Evolutionary conservation across 2,329 filamentous ascomycete species (phyloP).

Genomic region (Alternaria angustiovoidea): DNA sequence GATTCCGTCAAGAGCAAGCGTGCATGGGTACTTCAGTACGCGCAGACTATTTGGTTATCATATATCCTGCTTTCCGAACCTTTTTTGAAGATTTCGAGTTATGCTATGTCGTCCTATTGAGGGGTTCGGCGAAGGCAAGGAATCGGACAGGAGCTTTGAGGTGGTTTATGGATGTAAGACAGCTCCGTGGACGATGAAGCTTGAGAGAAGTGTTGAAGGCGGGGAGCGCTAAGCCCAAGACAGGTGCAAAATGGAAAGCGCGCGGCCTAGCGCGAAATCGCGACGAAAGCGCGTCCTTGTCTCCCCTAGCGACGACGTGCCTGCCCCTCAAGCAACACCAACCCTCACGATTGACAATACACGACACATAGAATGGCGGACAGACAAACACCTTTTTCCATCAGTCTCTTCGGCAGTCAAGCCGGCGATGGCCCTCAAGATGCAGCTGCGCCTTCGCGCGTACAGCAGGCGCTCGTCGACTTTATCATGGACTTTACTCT

Average conservation of each 20-base stretch:
- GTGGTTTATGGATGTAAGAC: too few relatives aligned
- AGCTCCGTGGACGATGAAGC: background rate
- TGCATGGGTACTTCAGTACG: too few relatives aligned
- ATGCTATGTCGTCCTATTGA: background rate
- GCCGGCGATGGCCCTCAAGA: conserved; percentile 44
- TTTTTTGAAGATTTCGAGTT: too few relatives aligned
- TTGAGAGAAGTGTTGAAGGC: background rate
- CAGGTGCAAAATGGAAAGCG: conserved; percentile 20
- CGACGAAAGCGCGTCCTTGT: conserved; percentile 28
- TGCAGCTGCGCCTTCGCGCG: conserved; percentile 47
- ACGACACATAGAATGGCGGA: conserved; percentile 59
- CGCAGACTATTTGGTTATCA: too few relatives aligned
- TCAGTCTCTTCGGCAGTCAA: conserved; percentile 74
- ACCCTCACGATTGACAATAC: conserved; percentile 23
- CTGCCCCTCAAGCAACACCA: conserved; percentile 23
- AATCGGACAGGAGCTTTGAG: too few relatives aligned
- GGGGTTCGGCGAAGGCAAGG: background rate
- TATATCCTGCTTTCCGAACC: too few relatives aligned
- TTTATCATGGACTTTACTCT: conserved; percentile 95
- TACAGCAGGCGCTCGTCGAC: conserved; percentile 82
- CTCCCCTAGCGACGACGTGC: conserved; percentile 26
- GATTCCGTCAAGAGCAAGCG: background rate
- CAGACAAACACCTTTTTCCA: conserved; percentile 83
- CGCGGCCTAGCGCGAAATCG: conserved; percentile 20
- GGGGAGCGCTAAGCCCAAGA: conserved; percentile 13